Conservation (phyloP, 805 yeast genomes). For the Phaffomyces opuntiae region DNA sequence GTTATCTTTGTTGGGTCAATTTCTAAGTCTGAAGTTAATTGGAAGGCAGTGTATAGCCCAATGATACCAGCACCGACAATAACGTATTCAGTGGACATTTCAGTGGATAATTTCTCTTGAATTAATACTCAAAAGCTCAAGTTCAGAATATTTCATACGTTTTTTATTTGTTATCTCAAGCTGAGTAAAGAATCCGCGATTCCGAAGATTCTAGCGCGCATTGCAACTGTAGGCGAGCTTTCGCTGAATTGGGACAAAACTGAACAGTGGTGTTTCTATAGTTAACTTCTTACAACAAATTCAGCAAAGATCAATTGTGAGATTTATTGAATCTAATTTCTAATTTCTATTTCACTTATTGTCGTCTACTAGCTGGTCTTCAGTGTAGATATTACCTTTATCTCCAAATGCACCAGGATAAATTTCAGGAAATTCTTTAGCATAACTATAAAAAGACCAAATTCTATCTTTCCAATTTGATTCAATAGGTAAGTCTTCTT, state of each 20-base stretch:
- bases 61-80: conserved; percentile 54
- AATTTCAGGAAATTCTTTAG: conserved; percentile 30
- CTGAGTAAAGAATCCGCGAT: no score
- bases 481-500: conserved; percentile 26
- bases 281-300: no score
- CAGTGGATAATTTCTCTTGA: neutral
- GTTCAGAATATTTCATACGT: neutral
- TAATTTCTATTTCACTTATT: no score
- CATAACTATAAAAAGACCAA: conserved; percentile 34
- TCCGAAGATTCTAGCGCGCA: no score
- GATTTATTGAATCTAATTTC: no score
- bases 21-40: conserved; percentile 36
- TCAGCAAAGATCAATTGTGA: no score
- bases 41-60: conserved; percentile 56
- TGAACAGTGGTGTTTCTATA: no score
- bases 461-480: conserved; percentile 34
- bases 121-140: no score
- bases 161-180: neutral
- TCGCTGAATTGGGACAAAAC: no score
- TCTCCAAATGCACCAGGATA: conserved; percentile 25
- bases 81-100: conserved; percentile 14
- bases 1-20: conserved; percentile 38
- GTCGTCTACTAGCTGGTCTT: no score
- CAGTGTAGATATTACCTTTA: neutral
- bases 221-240: no score